Evolutionary conservation across 768 basidiomycete species (phyloP), one percentile per base, ranked within the genome.

Genomic region (Russula sp.): DNA sequence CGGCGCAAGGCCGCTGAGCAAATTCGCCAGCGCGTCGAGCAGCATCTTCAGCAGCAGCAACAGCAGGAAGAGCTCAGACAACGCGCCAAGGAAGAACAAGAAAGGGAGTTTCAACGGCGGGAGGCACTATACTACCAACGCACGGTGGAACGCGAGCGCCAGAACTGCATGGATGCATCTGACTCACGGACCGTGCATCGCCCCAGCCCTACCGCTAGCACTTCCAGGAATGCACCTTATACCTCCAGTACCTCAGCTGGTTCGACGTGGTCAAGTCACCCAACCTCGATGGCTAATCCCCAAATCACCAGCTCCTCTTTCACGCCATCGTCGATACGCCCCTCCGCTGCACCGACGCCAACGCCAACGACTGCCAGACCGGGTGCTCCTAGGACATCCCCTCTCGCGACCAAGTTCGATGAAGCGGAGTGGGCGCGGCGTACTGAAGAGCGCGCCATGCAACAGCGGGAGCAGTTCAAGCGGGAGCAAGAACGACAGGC

Each of bases 401-500:
- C 27, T 27, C 27, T 2, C 2, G 27, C 27, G 27, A 27, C 27
- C 27, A 3, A 27, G 27, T 27, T 27, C 27, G 27, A 27, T 27
- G 27, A 27, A 27, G 27, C 27, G 27, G 27, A 27, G 27, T 27
- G 27, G 27, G 27, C 27, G 27, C 27, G 27, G 27, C 27, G 27
- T 27, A 2, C 27, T 27, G 22, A 27, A 20, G 85, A 88, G 68
- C 81, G 84, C 35, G 80, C 81, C 35, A 78, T 82, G 53, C 77
- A 80, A 63, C 88, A 87, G 70, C 84, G 86, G 69, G 87, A 89
- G 76, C 77, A 77, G 58, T 90, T 88, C 75, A 81, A 27, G 27
- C 27, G 27, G 27, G 27, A 27, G 27, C 1, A 27, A 2, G 27
- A 27, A 27, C 27, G 27, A 48, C 75, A 75, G 59, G 66, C 74